A percentile compares a stretch with the other conserved stretches of the same genome.
These are phyloP conservation scores for Cajanus cajan DNA, from an alignment of 306 rosid species.

Conservation along the genomic window DNA sequence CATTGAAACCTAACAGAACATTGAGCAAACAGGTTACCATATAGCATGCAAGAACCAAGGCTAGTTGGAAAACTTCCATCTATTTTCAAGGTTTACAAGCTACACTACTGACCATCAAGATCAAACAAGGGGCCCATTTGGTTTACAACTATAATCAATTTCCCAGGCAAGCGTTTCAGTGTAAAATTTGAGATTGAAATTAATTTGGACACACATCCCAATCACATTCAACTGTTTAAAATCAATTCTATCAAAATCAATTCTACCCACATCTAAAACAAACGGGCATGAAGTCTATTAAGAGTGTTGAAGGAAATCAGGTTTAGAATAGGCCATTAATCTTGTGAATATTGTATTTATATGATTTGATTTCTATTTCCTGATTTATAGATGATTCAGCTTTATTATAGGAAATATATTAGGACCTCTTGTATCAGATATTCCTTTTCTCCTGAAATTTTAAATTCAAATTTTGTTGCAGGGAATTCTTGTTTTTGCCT, in stretches of 20 bases:
- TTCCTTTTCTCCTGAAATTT: no score
- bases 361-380: no score
- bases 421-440: no score
- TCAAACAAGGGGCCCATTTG: not conserved
- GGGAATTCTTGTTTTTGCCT: no score
- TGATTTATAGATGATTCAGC: no score
- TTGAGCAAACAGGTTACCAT: slow-evolving; percentile 1
- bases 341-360: no score
- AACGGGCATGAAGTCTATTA: not conserved
- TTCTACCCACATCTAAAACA: not conserved
- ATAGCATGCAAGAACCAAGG: slow-evolving; percentile 16
- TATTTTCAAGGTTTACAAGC: slow-evolving; percentile 2
- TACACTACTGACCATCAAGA: not conserved
- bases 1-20: slow-evolving; percentile 37
- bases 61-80: not conserved
- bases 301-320: no score
- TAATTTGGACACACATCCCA: not conserved
- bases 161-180: not conserved
- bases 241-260: not conserved
- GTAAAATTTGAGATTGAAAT: not conserved
- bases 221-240: not conserved
- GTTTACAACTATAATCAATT: not conserved
- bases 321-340: no score
- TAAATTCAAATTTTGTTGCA: no score
- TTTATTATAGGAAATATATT: no score